Conservation (phyloP, 805 yeast genomes). For the Candida michaelii region DNA sequence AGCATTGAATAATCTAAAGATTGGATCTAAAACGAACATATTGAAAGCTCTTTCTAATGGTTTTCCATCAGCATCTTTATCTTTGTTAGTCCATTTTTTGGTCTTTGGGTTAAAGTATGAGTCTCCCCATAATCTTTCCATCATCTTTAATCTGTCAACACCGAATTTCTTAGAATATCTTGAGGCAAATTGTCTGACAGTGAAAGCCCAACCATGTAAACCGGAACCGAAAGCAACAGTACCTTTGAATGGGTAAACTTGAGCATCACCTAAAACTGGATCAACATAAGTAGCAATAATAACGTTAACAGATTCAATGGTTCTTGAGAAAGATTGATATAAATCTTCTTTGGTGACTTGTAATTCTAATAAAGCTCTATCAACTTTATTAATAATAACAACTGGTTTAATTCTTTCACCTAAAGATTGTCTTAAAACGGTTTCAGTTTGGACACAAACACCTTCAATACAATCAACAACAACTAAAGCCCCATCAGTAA, state of each 20-base stretch:
- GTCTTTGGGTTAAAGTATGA: slow-evolving; percentile 99
- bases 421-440: slow-evolving; percentile 97
- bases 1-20: slow-evolving; percentile 94
- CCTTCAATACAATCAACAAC: slow-evolving; percentile 99
- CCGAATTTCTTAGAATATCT: slow-evolving; percentile 99
- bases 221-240: slow-evolving; percentile 99
- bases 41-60: slow-evolving; percentile 98
- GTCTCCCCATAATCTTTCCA: slow-evolving; percentile 99
- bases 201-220: slow-evolving; percentile 99
- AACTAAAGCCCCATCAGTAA: slow-evolving; percentile 99
- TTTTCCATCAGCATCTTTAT: slow-evolving; percentile 93
- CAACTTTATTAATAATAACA: slow-evolving; percentile 97
- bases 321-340: slow-evolving; percentile 97
- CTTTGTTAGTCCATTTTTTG: slow-evolving; percentile 98
- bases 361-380: slow-evolving; percentile 98
- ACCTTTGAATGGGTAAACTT: slow-evolving; percentile 98
- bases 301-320: slow-evolving; percentile 99
- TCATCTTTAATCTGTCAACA: slow-evolving; percentile 97
- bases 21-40: slow-evolving; percentile 98
- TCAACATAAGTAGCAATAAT: slow-evolving; percentile 95
- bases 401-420: slow-evolving; percentile 99
- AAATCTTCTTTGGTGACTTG: slow-evolving; percentile 99
- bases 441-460: slow-evolving; percentile 99
- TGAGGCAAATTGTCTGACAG: slow-evolving; percentile 96
- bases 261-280: slow-evolving; percentile 88